phyloP scores from a whole-genome alignment of 768 basidiomycete genomes.

The Strobilomyces dryophilus region DNA sequence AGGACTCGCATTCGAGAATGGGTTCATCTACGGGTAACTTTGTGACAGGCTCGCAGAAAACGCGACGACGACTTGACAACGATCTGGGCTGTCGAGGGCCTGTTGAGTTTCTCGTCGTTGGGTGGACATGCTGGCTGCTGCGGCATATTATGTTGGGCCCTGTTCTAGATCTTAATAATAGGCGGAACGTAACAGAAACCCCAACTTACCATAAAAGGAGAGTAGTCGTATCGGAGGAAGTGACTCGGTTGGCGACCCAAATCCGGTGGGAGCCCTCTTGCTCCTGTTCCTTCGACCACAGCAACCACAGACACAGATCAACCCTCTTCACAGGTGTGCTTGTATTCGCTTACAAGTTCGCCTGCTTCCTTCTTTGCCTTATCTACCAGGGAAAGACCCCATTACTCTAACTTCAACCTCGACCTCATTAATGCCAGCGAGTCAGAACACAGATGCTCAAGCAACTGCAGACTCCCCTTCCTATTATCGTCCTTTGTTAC shows the following conservation, averaged over 20 bases:
- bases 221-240: neutral
- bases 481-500: conserved; percentile 29
- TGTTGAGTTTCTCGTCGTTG: neutral
- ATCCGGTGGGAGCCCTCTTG: conserved; percentile 11
- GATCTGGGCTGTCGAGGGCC: neutral
- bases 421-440: conserved; percentile 8
- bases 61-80: neutral
- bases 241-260: conserved; percentile 20
- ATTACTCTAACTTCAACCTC: conserved; percentile 13
- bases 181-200: conserved; percentile 1
- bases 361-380: conserved; percentile 7
- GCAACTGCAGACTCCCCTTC: conserved; percentile 13
- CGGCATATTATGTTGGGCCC: no score
- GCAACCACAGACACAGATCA: conserved; percentile 10
- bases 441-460: conserved; percentile 19
- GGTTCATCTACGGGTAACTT: neutral
- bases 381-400: conserved; percentile 17
- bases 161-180: neutral
- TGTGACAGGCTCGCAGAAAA: neutral
- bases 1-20: conserved; percentile 1
- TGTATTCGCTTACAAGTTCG: conserved; percentile 33
- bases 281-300: conserved; percentile 25
- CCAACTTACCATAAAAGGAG: conserved; percentile 16
- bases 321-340: conserved; percentile 19
- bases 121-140: neutral